Base-by-base conservation (phyloP, 768 basidiomycete species). In the Mycena kentingensis region DNA sequence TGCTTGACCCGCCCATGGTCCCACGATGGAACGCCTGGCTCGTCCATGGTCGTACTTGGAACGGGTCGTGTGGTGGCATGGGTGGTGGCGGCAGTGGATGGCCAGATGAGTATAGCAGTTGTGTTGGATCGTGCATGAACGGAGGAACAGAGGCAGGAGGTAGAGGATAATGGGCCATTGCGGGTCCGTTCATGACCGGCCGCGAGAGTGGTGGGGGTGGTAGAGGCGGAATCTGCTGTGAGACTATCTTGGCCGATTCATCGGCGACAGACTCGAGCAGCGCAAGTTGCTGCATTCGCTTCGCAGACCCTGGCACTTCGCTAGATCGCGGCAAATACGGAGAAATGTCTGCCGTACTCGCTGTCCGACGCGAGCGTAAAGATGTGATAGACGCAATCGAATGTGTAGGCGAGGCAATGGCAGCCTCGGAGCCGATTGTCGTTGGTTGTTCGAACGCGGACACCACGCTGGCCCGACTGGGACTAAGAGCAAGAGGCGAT, bases 181-280 rank as follows among this genome's bases (percentile, higher is more conserved):
- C 35, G 44, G n/a, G n/a, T n/a, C 36, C 43, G 42, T 49, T 25
- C 37, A 49, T 32, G 4, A 41, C 31, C 8, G 51, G 49, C 12
- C 49, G 43, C 8, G 45, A 13, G 7, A 44, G 21, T 13, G 32
- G 46, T 16, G 47, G 34, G 25, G 46, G 46, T 4, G 56, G 65
- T 28, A 52, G 26, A 29, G 61, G 45, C 41, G 64, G 51, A 32
- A 55, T 32, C 26, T 41, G 56, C 29, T 15, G 60, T 15, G 46
- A 62, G 28, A 29, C 60, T 75, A 84, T 77, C 54, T 78, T 76
- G 5, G 83, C 84, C 4, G 89, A 88, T 65, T 91, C 88, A 60
- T 85, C 82, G 0, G 83, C 87, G 29, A 90, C 82, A 13, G 80
- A 74, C 64, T 90, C 87, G 11, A 89, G 71, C 53, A 90, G 72